phyloP scores from a whole-genome alignment of 108 stramenopile species.

The Fragilaria crotonensis region DNA sequence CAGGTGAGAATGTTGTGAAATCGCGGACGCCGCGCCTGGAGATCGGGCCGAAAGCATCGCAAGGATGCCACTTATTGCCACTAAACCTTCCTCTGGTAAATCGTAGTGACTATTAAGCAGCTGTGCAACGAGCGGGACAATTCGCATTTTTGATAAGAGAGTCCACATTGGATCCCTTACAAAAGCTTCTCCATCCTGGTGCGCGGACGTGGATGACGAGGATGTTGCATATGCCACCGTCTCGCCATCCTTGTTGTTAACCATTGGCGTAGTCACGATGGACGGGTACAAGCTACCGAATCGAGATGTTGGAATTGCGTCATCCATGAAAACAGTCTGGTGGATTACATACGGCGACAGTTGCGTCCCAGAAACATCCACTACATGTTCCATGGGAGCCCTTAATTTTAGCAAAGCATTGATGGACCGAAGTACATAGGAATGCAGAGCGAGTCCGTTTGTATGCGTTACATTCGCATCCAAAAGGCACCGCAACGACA shows the following conservation, averaged over 20 bases:
- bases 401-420: slow-evolving; percentile 44
- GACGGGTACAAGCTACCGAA: slow-evolving; percentile 42
- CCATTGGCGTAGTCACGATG: slow-evolving; percentile 28
- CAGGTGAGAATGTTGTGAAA: slow-evolving; percentile 57
- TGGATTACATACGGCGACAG: slow-evolving; percentile 24
- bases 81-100: slow-evolving; percentile 35
- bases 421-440: slow-evolving; percentile 48
- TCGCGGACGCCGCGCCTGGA: slow-evolving; percentile 77
- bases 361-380: slow-evolving; percentile 16
- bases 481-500: slow-evolving; percentile 71
- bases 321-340: slow-evolving; percentile 55
- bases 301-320: slow-evolving; percentile 59
- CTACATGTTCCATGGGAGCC: slow-evolving; percentile 56
- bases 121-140: slow-evolving; percentile 68
- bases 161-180: slow-evolving; percentile 80
- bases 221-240: slow-evolving; percentile 53
- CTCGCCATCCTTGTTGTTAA: slow-evolving; percentile 3
- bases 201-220: slow-evolving; percentile 69
- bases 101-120: slow-evolving; percentile 22
- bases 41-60: slow-evolving; percentile 67
- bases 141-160: slow-evolving; percentile 74
- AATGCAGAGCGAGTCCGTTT: slow-evolving; percentile 35
- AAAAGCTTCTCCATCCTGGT: slow-evolving; percentile 68
- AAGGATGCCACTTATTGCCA: slow-evolving; percentile 61
- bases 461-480: slow-evolving; percentile 41